phyloP scores from a whole-genome alignment of 2,329 filamentous ascomycete species.

The Colletotrichum tropicicola region DNA sequence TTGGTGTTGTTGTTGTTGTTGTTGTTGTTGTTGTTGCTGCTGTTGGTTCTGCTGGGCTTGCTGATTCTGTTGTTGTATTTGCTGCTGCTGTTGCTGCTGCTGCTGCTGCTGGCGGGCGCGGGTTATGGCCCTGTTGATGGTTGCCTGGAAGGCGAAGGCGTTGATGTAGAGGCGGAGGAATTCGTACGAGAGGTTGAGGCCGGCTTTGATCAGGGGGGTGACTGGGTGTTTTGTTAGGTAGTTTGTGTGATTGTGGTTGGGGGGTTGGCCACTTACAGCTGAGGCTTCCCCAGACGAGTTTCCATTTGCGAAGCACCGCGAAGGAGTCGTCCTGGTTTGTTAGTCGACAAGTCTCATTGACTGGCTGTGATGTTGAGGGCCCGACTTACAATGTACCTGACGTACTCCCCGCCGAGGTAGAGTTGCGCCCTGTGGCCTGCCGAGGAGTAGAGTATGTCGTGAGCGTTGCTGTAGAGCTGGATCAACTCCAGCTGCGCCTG shows the following conservation, averaged over 20 bases:
- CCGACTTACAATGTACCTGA: conserved; percentile 68
- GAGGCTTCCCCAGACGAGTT: conserved; percentile 73
- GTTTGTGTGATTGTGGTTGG: neutral
- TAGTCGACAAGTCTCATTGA: neutral
- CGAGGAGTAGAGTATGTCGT: conserved; percentile 78
- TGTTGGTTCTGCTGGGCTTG: neutral
- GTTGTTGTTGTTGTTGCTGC: conserved; percentile 44
- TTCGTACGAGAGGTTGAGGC: conserved; percentile 75
- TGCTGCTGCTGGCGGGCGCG: conserved; percentile 21
- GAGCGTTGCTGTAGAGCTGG: conserved; percentile 77
- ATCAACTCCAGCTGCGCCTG: conserved; percentile 77
- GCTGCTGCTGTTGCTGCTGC: neutral
- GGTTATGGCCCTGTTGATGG: conserved; percentile 59
- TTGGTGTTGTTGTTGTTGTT: conserved; percentile 45
- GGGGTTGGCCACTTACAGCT: conserved; percentile 57
- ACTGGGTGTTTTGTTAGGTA: conserved; percentile 47
- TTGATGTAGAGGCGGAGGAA: conserved; percentile 79
- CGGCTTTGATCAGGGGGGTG: conserved; percentile 72
- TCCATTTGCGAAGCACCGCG: conserved; percentile 74
- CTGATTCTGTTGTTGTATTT: neutral
- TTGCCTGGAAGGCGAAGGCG: conserved; percentile 80
- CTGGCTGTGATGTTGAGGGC: no score
- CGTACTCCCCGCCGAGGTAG: conserved; percentile 76
- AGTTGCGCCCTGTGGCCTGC: conserved; percentile 75
- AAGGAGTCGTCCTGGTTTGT: conserved; percentile 69